Percentiles rank a stretch among this genome's conserved stretches.
Evolutionary conservation across 2,329 filamentous ascomycete species (phyloP).

Genomic region (Niveomyces coronatus): DNA sequence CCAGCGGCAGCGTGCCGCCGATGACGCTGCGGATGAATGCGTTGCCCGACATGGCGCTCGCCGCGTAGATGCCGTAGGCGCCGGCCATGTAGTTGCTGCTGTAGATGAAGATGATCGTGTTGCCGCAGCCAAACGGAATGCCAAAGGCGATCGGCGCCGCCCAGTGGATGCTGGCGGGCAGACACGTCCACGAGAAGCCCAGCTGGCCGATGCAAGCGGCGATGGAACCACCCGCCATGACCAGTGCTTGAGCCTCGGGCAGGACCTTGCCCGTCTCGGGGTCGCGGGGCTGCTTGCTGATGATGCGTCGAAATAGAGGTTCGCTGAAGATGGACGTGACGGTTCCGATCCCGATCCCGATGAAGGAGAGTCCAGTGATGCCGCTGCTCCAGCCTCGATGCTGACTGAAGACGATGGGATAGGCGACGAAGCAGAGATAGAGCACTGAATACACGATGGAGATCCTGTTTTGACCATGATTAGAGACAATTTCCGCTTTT

Average conservation of each 20-base stretch:
- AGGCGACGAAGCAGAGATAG: constrained; percentile 79
- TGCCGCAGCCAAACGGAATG: constrained; percentile 64
- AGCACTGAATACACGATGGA: constrained; percentile 73
- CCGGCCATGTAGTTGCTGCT: constrained; percentile 63
- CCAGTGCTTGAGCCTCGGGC: constrained; percentile 67
- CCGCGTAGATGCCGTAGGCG: constrained; percentile 66
- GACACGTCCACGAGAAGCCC: constrained; percentile 73
- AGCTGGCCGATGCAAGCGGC: constrained; percentile 67
- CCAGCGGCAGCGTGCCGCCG: constrained; percentile 63
- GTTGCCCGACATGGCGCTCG: constrained; percentile 65
- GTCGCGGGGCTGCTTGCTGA: constrained; percentile 62
- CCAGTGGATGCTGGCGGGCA: constrained; percentile 64
- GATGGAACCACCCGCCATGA: constrained; percentile 64
- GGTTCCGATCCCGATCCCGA: constrained; percentile 49
- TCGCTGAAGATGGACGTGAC: constrained; percentile 51
- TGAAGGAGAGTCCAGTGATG: constrained; percentile 63
- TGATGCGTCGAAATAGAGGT: constrained; percentile 61
- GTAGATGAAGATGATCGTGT: constrained; percentile 67
- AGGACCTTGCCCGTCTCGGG: constrained; percentile 57
- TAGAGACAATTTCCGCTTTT: background rate
- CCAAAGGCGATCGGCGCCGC: constrained; percentile 62
- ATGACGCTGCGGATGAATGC: constrained; percentile 57
- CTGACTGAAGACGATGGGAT: constrained; percentile 65
- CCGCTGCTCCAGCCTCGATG: constrained; percentile 64
- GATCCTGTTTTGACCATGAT: constrained; percentile 37